Evolutionary conservation across 2,329 filamentous ascomycete genomes (phyloP), one percentile per base, ranked within the genome.

Genomic region (Endoconidiophora laricicola): DNA sequence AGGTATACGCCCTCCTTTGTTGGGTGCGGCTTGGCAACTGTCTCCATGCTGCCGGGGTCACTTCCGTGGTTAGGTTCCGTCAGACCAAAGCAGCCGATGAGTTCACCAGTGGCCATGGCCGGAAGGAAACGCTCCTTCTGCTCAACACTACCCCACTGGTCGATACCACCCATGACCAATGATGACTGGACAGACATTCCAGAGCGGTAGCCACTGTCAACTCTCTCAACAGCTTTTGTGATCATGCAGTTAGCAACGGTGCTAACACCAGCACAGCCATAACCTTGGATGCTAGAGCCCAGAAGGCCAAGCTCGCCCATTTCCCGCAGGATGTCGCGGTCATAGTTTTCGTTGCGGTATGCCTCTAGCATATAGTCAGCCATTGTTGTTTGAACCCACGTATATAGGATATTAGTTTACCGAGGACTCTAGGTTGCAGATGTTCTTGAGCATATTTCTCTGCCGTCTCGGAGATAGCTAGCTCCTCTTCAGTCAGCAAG

Each of bases 171-270:
- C 88, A 94, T 94, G 20, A 82, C 84, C n/a, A 94, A 70, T 1
- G 87, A 91, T 54, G 84, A 90, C 64, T 94, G 87, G 18, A 94
- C 88, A 5, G 86, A 93, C 82, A 94, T 93, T 56, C 84, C 87
- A 45, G 86, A 93, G 52, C 88, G 78, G 66, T 94, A 94, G 45
- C 87, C 88, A 54, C 85, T 91, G 62, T 94, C 87, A 24, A 94
- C 85, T 52, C 86, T 77, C 66, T 94, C 87, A 16, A 94, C 86
- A 55, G 88, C 87, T 61, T 86, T 78, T 18, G 86, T 93, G 63
- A 94, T 94, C 55, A 94, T 69, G 20, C 86, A 87, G n/a, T 82
- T 83, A 6, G 87, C 87, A 43, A 94, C 86, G 49, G 81, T 88
- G 56, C 84, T 90, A 23, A 85, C 83, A 49, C 87, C 87, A 3